Conservation (phyloP, 2,329 filamentous ascomycete species). For the Macrophomina tecta region DNA sequence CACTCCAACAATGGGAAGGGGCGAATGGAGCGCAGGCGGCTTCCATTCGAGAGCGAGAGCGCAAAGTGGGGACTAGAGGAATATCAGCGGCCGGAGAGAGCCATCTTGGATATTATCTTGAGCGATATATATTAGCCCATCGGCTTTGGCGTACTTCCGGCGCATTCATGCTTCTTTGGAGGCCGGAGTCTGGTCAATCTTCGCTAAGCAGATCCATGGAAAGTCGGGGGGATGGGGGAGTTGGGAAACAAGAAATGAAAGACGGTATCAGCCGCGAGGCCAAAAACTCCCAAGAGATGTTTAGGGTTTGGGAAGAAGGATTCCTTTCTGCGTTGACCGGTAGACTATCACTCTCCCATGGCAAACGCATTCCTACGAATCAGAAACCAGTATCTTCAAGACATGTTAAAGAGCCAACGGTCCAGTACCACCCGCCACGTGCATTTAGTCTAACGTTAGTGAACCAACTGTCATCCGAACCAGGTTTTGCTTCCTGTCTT, state of each 20-base stretch:
- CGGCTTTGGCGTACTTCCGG: not conserved
- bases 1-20: constrained; percentile 19
- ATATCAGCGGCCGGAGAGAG: not conserved
- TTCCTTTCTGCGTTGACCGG: not conserved
- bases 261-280: constrained; percentile 13
- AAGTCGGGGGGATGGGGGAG: too few relatives aligned
- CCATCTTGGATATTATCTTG: not conserved
- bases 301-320: not conserved
- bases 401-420: not conserved
- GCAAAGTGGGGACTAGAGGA: constrained; percentile 1
- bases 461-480: not conserved
- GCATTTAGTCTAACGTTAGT: not conserved
- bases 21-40: constrained; percentile 19
- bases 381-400: not conserved
- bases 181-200: not conserved
- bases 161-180: not conserved
- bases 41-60: constrained; percentile 21
- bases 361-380: not conserved
- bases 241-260: not conserved
- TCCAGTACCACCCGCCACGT: not conserved
- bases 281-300: not conserved
- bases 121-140: not conserved
- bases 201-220: not conserved
- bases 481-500: not conserved
- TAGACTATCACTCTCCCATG: not conserved